Base-by-base conservation (phyloP, 257 asterid genomes). In the Scutellaria minor region DNA sequence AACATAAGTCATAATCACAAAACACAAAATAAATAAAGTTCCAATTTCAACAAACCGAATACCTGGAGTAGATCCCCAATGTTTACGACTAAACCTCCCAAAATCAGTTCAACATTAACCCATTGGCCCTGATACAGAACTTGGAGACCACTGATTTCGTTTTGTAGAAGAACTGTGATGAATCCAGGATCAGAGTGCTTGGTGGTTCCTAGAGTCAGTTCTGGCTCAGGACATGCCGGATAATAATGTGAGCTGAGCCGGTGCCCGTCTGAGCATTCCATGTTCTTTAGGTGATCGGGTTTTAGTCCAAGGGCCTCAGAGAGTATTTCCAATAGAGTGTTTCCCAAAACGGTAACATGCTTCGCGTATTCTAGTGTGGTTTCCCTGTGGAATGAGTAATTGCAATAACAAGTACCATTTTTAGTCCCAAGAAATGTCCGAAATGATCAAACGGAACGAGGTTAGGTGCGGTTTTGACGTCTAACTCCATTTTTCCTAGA, bases 191-290 rank as follows among this genome's bases (percentile, higher is more conserved):
- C 84, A 1, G 83, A 54, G 59, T 83, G 84, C 39, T 77, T 58
- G 52, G 70, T 5, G 8, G 64, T 64, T 45, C 84, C 84, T 1
- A 83, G 35, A 18, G 84, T 58, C 4, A 71, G 77, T 9, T 83
- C 69, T 27, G 87, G 84, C 48, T 83, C 82, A 20, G 87, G 87
- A 51, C 87, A 79, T 8, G 84, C 71, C 0, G 87, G 87, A 71
- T 79, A 83, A 64, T 83, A 83, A 66, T 83, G 74, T n/a, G 75
- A 20, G 18, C 4, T 11, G 8, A 80, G 6, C 1, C 74, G 68
- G 45, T 73, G 82, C 3, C 78, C 82, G 10, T 73, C 24, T 0
- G 78, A 57, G 70, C 82, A 77, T 10, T 74, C 79, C 84, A 83
- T 70, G 22, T 45, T 51, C 10, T 61, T 53, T 37, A 82, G 63